phyloP scores from a whole-genome alignment of 164 flowering plant species.

The Sextonia rubra region DNA sequence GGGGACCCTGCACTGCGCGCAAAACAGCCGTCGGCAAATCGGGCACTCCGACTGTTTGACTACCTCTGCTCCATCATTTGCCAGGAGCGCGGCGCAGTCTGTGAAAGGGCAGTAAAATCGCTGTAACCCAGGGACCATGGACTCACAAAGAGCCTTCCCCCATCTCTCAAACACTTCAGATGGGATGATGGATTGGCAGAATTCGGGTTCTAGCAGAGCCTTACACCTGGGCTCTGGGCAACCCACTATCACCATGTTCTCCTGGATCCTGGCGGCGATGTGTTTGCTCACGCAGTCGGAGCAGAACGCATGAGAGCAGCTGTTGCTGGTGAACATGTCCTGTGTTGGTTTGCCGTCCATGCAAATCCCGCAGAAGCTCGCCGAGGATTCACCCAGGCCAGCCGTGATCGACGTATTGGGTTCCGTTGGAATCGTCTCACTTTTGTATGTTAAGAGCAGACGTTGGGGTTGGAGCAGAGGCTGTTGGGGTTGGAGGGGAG shows the following conservation, averaged over 20 bases:
- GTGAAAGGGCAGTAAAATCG: constrained; percentile 20
- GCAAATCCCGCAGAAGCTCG: constrained; percentile 23
- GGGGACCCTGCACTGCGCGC: constrained; percentile 35
- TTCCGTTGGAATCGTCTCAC: not conserved
- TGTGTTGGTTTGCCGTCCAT: constrained; percentile 15
- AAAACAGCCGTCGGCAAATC: constrained; percentile 33
- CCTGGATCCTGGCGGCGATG: constrained; percentile 15
- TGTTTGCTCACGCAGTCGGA: constrained; percentile 18
- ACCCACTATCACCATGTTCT: constrained; percentile 5
- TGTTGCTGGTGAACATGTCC: constrained; percentile 15
- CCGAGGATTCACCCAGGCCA: not conserved
- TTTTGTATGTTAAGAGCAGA: not conserved
- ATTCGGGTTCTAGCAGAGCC: constrained; percentile 15
- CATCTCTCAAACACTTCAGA: constrained; percentile 10
- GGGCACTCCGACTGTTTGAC: constrained; percentile 30
- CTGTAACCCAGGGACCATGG: not conserved
- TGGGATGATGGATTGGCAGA: constrained; percentile 11
- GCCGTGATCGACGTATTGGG: not conserved
- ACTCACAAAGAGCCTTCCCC: constrained; percentile 7
- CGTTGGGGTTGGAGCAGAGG: not conserved
- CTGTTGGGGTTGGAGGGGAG: not conserved
- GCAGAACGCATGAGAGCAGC: constrained; percentile 20
- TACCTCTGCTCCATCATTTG: constrained; percentile 8
- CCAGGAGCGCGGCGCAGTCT: constrained; percentile 17
- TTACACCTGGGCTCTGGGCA: constrained; percentile 21